Evolutionary conservation across 2,329 filamentous ascomycete species (phyloP), one percentile per base, ranked within the genome.

Genomic region (Sarocladium brachiariae): DNA sequence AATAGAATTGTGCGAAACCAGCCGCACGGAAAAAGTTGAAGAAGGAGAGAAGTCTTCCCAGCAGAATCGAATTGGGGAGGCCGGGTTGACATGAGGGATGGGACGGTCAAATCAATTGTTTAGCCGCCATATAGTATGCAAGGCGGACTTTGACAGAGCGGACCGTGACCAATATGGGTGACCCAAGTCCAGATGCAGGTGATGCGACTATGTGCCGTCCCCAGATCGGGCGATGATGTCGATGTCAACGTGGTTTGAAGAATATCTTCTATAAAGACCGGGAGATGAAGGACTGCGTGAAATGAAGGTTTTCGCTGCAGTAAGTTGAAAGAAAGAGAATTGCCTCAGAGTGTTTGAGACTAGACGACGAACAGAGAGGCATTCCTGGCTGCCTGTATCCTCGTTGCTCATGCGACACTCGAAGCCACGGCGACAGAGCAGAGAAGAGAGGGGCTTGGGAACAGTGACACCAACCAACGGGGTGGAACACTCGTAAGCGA

Each of bases 71-170:
- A 41, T 33, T 8, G 23, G 23, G 18, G 19, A 39, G 34, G n/a
- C 19, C 35, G 58, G 53, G 60, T 67, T 52, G 69, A 70, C 74
- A 78, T 77, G 52, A 56, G 65, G 58, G n/a, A 46, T 18, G 21
- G 38, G 30, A 47, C 27, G 47, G 24, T 45, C 35, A 41, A 34
- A 23, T 33, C 18, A 31, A 19, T 35, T 23, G 38, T 45, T 45
- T 46, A 37, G 50, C 46, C 46, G 46, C 43, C 43, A 47, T 47
- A 47, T 7, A 31, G 43, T 47, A 33, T 47, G 43, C 43, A 33
- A 31, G 24, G 43, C 43, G 24, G 43, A 16, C 25, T 47, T 47
- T 33, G 27, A 33, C 43, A 16, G 43, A 43, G 43, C 43, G 43
- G 43, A 25, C 43, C 43, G 25, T 30, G 8, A 23, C 43, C 13